Percentiles rank a stretch among this genome's conserved stretches.
These are phyloP conservation scores for Cryptococcus sp. DNA, from an alignment of 1,284 basidiomycete genomes.

Conservation along the genomic window DNA sequence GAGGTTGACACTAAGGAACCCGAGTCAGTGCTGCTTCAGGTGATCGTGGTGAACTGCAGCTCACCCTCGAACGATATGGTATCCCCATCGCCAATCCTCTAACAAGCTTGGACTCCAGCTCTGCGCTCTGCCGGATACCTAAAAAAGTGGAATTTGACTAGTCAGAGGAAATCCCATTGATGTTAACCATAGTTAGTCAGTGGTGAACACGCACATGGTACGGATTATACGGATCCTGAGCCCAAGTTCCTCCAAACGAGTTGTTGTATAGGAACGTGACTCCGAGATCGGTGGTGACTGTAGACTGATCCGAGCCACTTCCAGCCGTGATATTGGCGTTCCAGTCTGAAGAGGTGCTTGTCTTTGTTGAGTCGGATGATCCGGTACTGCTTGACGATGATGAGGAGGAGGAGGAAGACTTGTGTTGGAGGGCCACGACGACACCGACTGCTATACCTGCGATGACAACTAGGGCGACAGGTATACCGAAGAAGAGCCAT, in stretches of 20 bases:
- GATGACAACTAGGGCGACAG: constrained; percentile 34
- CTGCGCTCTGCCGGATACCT: constrained; percentile 45
- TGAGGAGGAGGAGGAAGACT: constrained; percentile 5
- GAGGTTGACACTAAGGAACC: constrained; percentile 69
- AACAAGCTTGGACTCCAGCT: constrained; percentile 77
- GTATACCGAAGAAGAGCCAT: constrained; percentile 41
- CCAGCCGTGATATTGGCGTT: constrained; percentile 20
- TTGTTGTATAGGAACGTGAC: constrained; percentile 70
- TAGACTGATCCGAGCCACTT: constrained; percentile 32
- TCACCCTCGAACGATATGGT: constrained; percentile 61
- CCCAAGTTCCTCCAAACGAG: constrained; percentile 74
- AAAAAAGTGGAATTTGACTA: background rate
- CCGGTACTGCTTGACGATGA: constrained; percentile 10
- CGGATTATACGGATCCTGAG: constrained; percentile 69
- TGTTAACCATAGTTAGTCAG: background rate
- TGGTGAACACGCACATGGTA: constrained; percentile 59
- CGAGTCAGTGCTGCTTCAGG: constrained; percentile 4
- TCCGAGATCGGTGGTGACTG: constrained; percentile 61
- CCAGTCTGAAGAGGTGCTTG: background rate
- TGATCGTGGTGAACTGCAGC: constrained; percentile 1
- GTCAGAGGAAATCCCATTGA: background rate
- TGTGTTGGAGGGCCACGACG: constrained; percentile 24
- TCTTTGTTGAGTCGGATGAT: background rate
- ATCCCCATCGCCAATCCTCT: constrained; percentile 77
- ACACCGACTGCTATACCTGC: constrained; percentile 41